These are phyloP conservation scores for Hortiboletus campestris DNA, from an alignment of 768 basidiomycete genomes.

Conservation along the genomic window DNA sequence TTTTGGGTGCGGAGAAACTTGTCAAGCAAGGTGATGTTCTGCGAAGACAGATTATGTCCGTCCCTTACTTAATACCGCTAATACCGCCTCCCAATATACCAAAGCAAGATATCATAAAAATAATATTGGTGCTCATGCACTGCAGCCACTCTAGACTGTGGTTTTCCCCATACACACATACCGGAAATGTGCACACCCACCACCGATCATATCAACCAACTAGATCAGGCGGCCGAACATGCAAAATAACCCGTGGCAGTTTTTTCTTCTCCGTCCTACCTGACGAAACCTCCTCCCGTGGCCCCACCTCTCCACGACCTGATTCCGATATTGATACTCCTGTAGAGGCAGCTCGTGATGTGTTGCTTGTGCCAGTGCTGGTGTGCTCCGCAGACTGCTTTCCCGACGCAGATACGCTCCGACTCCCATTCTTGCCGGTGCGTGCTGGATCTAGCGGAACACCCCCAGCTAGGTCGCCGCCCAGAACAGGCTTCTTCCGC, in stretches of 20 bases:
- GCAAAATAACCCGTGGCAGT: slow-evolving; percentile 53
- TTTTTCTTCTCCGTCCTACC: slow-evolving; percentile 42
- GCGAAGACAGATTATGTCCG: too few species aligned
- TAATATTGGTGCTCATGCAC: too few species aligned
- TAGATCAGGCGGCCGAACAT: slow-evolving; percentile 44
- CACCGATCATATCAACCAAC: background rate
- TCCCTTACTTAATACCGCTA: too few species aligned
- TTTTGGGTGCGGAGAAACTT: too few species aligned
- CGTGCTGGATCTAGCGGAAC: background rate
- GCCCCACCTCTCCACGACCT: background rate
- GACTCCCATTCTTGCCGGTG: background rate
- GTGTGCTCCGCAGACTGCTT: slow-evolving; percentile 3
- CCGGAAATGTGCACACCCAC: too few species aligned
- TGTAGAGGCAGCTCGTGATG: background rate
- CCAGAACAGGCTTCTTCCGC: slow-evolving; percentile 33
- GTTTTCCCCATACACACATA: too few species aligned
- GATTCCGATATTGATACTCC: background rate
- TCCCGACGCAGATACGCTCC: slow-evolving; percentile 2
- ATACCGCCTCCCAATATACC: too few species aligned
- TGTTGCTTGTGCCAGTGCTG: background rate
- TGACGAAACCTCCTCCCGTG: background rate
- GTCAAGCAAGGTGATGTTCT: too few species aligned
- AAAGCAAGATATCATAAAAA: too few species aligned
- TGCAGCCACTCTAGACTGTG: too few species aligned
- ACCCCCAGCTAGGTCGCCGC: background rate